Evolutionary conservation across 768 basidiomycete species (phyloP), one percentile per base, ranked within the genome.

Genomic region (Cubamyces lactineus): DNA sequence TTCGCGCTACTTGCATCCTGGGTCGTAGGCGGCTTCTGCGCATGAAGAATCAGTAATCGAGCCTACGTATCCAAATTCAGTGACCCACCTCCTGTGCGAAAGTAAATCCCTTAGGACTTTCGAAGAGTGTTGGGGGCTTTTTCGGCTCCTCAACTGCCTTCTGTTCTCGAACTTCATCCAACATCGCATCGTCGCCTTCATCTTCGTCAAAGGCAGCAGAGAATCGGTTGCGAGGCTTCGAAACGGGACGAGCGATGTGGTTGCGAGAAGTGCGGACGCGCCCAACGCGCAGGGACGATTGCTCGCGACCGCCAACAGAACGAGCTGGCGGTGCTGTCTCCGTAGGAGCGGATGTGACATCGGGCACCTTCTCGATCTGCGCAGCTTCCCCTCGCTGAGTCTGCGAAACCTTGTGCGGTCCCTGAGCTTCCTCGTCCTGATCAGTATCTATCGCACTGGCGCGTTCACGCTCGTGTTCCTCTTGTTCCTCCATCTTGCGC

Each of bases 271-370:
- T 78, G 72, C 83, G 85, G 21, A 78, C 78, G 43, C 88, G 83
- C 17, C 89, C 88, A 24, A 90, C 86, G 53, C 89, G 84, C 55
- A 89, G 75, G 17, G 86, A 87, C 26, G 87, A 88, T 23, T 76
- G 75, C 40, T 69, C 63, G 23, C 75, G 67, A 71, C 69, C 64
- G 1, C 64, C 61, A 5, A 62, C 41, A 5, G 60, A 54, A 42
- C 63, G 63, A 8, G 48, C 53, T 21, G 58, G 50, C 2, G 69
- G n/a, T 65, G 69, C 63, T 59, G 69, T 51, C 56, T 66, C 53
- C 60, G 72, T 46, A 62, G 71, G 53, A 63, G 74, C 46, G 7
- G 54, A 30, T 57, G 63, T 55, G 7, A 66, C 53, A 3, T 66
- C 64, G 19, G 63, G 30, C 30, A 66, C 28, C 26, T 53, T 26